Base-by-base conservation (phyloP, 352 stramenopile genomes). In the Globisporangium cederbergense region DNA sequence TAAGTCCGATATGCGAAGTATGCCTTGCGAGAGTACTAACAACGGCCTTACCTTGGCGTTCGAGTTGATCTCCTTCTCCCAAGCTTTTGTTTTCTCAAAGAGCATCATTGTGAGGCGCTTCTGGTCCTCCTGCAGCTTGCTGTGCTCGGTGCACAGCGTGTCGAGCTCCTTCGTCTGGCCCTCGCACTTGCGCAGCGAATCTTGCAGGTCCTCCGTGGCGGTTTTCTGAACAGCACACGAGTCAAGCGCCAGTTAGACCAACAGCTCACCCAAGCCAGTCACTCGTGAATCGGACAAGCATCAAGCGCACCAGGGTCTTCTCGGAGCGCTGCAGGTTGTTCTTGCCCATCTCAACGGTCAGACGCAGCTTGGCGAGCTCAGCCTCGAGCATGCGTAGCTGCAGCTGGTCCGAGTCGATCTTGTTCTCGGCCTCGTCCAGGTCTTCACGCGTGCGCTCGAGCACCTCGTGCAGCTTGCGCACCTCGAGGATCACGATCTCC, bases 51-150 rank as follows among this genome's bases (percentile, higher is more conserved):
- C 25, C 25, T 28, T 28, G 18, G 82, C 64, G 59, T 84, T 93
- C 5, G 62, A 66, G 25, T 16, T 77, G 53, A 88, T 78, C 40
- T 90, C 81, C 25, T 81, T 75, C 64, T 92, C 79, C 79, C 78
- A 92, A 8, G 79, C 81, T 38, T 85, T 88, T 0, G 79, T 90
- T 60, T 92, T 90, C 40, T 92, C 81, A 52, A 91, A 88, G 7
- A 91, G 65, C 61, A 79, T 63, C 22, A 82, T 67, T 13, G 79
- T 86, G 7, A 93, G 63, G 10, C 78, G 75, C 46, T 79, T 75
- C 6, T 81, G 72, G 57, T 86, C 80, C 59, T 88, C 75, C 55
- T 74, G 71, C 16, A 88, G 43, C 16, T 76, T 80, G 7, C 66
- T 56, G 53, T 85, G 66, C 13, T 76, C 64, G 5, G 43, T 20